A percentile compares a stretch with the other conserved stretches of the same genome.
Evolutionary conservation across 2,329 filamentous ascomycete species (phyloP).

Genomic region (Cercospora sesami): DNA sequence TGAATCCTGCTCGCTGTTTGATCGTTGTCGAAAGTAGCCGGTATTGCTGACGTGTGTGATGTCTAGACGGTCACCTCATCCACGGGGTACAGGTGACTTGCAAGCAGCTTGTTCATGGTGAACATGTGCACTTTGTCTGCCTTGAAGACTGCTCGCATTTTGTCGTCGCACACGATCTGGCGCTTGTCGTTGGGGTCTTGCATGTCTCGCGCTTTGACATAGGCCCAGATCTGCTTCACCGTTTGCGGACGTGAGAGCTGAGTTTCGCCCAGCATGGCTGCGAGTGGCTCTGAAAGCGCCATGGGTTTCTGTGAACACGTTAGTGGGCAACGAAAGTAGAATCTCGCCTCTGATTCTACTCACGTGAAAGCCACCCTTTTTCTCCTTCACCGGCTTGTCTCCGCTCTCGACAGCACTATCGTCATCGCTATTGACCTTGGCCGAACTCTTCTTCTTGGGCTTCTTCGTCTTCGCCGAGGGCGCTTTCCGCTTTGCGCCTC

Average conservation of each 20-base stretch:
- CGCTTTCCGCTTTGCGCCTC: slow-evolving; percentile 57
- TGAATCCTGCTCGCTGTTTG: slow-evolving; percentile 1
- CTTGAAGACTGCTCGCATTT: slow-evolving; percentile 90
- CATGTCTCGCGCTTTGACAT: slow-evolving; percentile 84
- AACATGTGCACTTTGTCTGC: slow-evolving; percentile 95
- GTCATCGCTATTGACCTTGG: slow-evolving; percentile 74
- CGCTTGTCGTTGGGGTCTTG: slow-evolving; percentile 91
- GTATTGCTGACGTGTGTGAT: background rate
- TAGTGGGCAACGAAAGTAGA: slow-evolving; percentile 1
- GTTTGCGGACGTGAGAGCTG: slow-evolving; percentile 91
- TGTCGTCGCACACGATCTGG: slow-evolving; percentile 89
- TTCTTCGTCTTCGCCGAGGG: slow-evolving; percentile 63
- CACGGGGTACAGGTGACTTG: slow-evolving; percentile 81
- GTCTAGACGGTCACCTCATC: slow-evolving; percentile 56
- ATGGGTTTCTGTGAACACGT: slow-evolving; percentile 62
- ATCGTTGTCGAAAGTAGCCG: slow-evolving; percentile 3
- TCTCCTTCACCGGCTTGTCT: slow-evolving; percentile 59
- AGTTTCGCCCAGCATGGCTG: slow-evolving; percentile 68
- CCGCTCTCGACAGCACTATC: slow-evolving; percentile 67
- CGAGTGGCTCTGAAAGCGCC: slow-evolving; percentile 68
- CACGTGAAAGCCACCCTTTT: slow-evolving; percentile 88
- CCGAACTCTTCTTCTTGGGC: slow-evolving; percentile 64
- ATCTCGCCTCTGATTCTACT: slow-evolving; percentile 33
- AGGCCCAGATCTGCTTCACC: slow-evolving; percentile 93
- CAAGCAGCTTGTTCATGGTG: slow-evolving; percentile 96